Evolutionary conservation across 2,329 filamentous ascomycete species (phyloP).

Genomic region (Fusarium duplospermum): DNA sequence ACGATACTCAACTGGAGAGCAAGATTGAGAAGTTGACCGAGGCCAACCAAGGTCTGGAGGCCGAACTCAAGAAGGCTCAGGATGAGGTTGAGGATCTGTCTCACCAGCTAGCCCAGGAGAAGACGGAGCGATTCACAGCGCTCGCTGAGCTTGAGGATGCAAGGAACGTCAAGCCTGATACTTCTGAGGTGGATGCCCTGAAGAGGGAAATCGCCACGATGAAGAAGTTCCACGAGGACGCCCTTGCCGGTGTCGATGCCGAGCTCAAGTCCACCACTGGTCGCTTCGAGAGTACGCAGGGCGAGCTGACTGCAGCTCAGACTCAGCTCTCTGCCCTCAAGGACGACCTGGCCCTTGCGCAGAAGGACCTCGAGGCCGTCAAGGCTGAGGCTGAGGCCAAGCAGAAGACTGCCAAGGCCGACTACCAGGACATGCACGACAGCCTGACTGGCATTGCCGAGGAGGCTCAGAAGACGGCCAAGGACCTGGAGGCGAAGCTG

Average conservation of each 20-base stretch:
- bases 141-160: constrained; percentile 70
- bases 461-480: constrained; percentile 66
- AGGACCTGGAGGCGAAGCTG: constrained; percentile 62
- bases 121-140: constrained; percentile 69
- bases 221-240: constrained; percentile 60
- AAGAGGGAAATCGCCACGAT: constrained; percentile 61
- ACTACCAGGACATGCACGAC: constrained; percentile 73
- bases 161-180: constrained; percentile 67
- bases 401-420: constrained; percentile 66
- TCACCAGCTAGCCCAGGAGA: constrained; percentile 67
- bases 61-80: constrained; percentile 57
- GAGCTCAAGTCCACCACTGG: constrained; percentile 51
- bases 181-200: constrained; percentile 63
- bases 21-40: constrained; percentile 51
- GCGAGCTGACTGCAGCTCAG: constrained; percentile 52
- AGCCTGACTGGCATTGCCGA: constrained; percentile 70
- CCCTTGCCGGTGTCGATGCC: constrained; percentile 49
- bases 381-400: constrained; percentile 63
- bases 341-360: constrained; percentile 59
- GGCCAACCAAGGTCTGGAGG: constrained; percentile 51
- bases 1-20: constrained; percentile 49
- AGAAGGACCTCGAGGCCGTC: constrained; percentile 66
- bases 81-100: constrained; percentile 62
- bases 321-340: constrained; percentile 45
- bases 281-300: constrained; percentile 50